Percentiles rank a stretch among this genome's conserved stretches.
Evolutionary conservation across 2,329 filamentous ascomycete species (phyloP).

Genomic region (Epichloe scottii): DNA sequence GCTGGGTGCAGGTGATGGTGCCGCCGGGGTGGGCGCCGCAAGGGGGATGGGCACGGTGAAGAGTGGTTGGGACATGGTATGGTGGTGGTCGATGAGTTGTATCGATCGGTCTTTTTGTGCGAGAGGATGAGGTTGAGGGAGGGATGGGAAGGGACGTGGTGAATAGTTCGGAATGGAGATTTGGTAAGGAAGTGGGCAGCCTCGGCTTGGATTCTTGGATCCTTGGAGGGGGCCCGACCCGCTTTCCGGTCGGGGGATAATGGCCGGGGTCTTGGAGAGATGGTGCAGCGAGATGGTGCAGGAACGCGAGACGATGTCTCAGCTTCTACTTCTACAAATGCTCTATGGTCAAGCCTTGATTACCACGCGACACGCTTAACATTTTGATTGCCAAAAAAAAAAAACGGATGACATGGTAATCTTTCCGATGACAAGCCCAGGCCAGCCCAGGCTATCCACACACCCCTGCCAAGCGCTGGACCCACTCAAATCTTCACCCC

Average conservation of each 20-base stretch:
- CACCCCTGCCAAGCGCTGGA: background rate
- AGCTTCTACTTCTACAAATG: too few species aligned
- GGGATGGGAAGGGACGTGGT: background rate
- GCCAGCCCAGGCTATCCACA: background rate
- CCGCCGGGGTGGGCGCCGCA: slow-evolving; percentile 36
- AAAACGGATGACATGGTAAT: background rate
- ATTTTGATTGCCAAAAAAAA: too few species aligned
- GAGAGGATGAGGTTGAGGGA: background rate
- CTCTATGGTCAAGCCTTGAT: too few species aligned
- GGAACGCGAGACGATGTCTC: too few species aligned
- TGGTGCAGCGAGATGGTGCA: too few species aligned
- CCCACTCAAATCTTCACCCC: background rate
- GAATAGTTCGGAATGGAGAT: background rate
- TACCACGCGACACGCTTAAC: too few species aligned
- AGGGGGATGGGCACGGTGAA: slow-evolving; percentile 41
- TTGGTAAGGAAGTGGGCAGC: background rate
- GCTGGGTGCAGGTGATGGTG: slow-evolving; percentile 48
- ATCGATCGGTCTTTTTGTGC: background rate
- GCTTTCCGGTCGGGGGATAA: background rate
- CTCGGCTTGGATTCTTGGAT: background rate
- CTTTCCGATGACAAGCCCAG: background rate
- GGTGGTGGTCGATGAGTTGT: background rate
- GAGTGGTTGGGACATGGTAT: slow-evolving; percentile 5
- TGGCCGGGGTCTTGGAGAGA: too few species aligned
- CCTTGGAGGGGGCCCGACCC: background rate